phyloP scores from a whole-genome alignment of 306 rosid genomes.

The Albizia julibrissin region DNA sequence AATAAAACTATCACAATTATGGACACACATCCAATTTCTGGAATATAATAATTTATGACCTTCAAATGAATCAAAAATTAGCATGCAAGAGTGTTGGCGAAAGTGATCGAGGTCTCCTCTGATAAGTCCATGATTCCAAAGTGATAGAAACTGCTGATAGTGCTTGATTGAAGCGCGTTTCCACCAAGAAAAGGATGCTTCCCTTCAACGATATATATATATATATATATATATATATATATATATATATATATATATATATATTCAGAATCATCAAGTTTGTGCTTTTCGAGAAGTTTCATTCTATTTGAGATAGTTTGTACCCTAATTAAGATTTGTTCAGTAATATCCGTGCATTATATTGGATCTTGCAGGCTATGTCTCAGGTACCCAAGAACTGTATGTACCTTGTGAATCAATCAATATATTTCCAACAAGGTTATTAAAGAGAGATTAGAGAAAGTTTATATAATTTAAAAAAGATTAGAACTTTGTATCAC shows the following conservation, averaged over 20 bases:
- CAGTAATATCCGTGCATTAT: not conserved
- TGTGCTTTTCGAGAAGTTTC: not conserved
- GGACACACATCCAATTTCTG: not conserved
- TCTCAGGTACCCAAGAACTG: not conserved
- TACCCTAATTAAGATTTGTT: not conserved
- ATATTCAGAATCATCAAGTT: not conserved
- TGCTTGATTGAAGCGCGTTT: conserved; percentile 19
- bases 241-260: not conserved
- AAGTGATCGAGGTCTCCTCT: not conserved
- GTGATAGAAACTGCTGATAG: conserved; percentile 19
- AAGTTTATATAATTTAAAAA: not conserved
- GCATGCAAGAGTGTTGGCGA: not conserved
- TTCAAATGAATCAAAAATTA: too few relatives aligned
- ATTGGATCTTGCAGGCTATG: not conserved
- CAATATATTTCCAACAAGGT: not conserved
- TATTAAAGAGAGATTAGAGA: not conserved
- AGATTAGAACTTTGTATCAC: not conserved
- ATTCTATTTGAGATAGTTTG: not conserved
- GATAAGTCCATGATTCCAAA: conserved; percentile 9
- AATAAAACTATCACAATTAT: not conserved
- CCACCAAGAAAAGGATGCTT: conserved; percentile 28
- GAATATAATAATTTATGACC: not conserved
- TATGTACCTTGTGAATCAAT: not conserved
- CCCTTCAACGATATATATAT: not conserved
- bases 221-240: not conserved